phyloP scores from a whole-genome alignment of 2,329 filamentous ascomycete genomes.

The Cladobotryum mycophilum region DNA sequence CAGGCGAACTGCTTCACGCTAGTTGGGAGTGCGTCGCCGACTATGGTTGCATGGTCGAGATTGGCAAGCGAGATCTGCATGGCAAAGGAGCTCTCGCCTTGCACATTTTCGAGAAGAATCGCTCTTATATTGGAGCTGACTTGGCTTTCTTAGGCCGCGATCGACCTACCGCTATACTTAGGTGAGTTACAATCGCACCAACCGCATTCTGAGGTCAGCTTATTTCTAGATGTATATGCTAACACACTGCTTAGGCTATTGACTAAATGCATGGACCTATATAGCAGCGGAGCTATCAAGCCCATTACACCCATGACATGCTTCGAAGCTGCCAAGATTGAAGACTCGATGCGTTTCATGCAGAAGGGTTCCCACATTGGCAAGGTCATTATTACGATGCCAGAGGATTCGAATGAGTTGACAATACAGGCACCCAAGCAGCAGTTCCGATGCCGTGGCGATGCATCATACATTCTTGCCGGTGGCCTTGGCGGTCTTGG shows the following conservation, averaged over 20 bases:
- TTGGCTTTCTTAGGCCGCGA: conserved; percentile 13
- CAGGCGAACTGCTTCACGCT: conserved; percentile 23
- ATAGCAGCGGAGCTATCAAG: neutral
- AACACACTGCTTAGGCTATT: conserved; percentile 1
- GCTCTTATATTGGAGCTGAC: conserved; percentile 27
- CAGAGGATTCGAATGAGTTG: conserved; percentile 2
- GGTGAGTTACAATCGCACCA: neutral
- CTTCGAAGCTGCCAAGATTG: neutral
- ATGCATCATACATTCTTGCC: conserved; percentile 18
- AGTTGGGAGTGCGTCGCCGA: conserved; percentile 31
- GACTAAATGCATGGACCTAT: conserved; percentile 7
- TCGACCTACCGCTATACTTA: neutral
- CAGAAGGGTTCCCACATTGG: conserved; percentile 16
- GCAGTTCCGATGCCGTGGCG: neutral
- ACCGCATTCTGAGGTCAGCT: too few species aligned
- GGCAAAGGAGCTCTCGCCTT: conserved; percentile 36
- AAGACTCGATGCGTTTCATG: conserved; percentile 12
- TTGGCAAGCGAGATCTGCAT: conserved; percentile 28
- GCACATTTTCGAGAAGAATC: conserved; percentile 32
- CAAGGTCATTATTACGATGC: conserved; percentile 29
- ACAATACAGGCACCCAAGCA: neutral
- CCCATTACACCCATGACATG: neutral
- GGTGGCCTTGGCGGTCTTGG: conserved; percentile 29
- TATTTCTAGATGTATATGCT: neutral
- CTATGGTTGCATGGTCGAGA: conserved; percentile 30